Evolutionary conservation across 441 rosid genomes (phyloP).

Genomic region (Brassica hybrid): DNA sequence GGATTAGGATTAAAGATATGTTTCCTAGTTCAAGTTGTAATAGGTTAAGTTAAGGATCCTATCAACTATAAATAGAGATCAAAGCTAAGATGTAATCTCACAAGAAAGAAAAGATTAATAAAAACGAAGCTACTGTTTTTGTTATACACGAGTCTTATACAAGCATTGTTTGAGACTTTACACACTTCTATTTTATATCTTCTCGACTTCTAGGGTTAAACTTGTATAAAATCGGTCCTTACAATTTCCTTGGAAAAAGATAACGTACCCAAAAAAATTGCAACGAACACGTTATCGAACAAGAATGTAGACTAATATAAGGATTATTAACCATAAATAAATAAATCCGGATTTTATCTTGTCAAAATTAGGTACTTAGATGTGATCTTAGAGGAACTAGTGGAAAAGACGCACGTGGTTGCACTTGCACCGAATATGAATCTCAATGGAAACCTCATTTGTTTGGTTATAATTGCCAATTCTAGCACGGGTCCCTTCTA

Average conservation of each 20-base stretch:
- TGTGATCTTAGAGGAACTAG: background rate
- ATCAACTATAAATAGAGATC: too few species aligned
- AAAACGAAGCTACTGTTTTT: too few species aligned
- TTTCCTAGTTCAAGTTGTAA: too few species aligned
- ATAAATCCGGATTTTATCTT: background rate
- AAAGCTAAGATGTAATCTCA: too few species aligned
- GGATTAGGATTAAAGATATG: too few species aligned
- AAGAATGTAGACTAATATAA: background rate
- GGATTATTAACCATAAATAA: background rate
- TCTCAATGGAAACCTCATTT: slow-evolving; percentile 20
- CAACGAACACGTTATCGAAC: background rate
- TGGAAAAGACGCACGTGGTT: slow-evolving; percentile 27
- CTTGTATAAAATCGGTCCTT: background rate
- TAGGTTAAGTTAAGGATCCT: too few species aligned
- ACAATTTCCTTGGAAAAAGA: background rate
- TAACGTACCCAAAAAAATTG: background rate
- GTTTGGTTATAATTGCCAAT: slow-evolving; percentile 28
- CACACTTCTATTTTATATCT: background rate
- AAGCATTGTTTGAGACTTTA: too few species aligned
- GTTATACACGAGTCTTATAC: too few species aligned
- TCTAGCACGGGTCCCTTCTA: slow-evolving; percentile 13
- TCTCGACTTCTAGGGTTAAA: background rate
- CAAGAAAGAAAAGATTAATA: too few species aligned
- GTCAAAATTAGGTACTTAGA: background rate
- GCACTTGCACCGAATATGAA: slow-evolving; percentile 23